These are phyloP conservation scores for Schizophyllum amplum DNA, from an alignment of 1,284 basidiomycete species.

Conservation along the genomic window DNA sequence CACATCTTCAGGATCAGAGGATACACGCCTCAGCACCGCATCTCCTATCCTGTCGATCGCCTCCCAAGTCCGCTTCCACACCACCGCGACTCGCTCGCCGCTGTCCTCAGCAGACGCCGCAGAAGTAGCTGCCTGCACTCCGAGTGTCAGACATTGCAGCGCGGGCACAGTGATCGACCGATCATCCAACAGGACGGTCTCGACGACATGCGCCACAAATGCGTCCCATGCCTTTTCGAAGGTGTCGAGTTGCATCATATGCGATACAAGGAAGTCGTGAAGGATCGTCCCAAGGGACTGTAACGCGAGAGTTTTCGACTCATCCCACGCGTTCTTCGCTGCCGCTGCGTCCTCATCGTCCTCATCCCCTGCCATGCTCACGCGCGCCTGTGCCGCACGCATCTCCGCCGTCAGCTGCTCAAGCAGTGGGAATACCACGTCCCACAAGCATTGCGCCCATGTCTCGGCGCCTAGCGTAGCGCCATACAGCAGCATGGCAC, in stretches of 20 bases:
- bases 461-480: conserved; percentile 68
- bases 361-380: conserved; percentile 14
- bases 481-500: conserved; percentile 91
- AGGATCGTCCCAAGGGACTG: conserved; percentile 82
- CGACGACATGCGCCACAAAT: conserved; percentile 63
- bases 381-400: conserved; percentile 21
- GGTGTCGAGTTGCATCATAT: conserved; percentile 64
- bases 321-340: conserved; percentile 55
- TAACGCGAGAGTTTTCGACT: conserved; percentile 82
- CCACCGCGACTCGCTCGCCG: conserved; percentile 35
- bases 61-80: conserved; percentile 62
- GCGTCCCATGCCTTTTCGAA: conserved; percentile 67
- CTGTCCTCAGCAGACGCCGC: conserved; percentile 27
- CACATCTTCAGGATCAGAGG: conserved; percentile 11
- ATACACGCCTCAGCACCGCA: conserved; percentile 29
- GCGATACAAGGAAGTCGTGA: conserved; percentile 66
- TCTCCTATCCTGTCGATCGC: conserved; percentile 63
- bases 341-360: conserved; percentile 8
- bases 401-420: conserved; percentile 61
- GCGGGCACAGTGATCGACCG: conserved; percentile 71
- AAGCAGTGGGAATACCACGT: conserved; percentile 84
- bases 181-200: conserved; percentile 63
- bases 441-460: conserved; percentile 87
- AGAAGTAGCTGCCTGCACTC: conserved; percentile 47
- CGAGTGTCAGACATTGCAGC: conserved; percentile 73